These are phyloP conservation scores for Sindora glabra DNA, from an alignment of 306 rosid genomes.

Conservation along the genomic window DNA sequence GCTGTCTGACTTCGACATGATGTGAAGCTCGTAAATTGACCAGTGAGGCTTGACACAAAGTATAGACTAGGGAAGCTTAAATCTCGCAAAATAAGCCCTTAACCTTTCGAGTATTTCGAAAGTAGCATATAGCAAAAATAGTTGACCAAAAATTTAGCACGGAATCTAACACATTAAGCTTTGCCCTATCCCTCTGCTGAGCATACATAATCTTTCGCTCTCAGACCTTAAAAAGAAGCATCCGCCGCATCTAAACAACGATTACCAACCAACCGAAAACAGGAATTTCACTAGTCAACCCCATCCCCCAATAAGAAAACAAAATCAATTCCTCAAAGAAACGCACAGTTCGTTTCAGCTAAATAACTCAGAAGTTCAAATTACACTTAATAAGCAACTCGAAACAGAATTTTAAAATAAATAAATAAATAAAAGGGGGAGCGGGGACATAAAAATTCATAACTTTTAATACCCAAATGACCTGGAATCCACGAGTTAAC, in stretches of 20 bases:
- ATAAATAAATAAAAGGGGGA: no score
- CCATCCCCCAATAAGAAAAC: no score
- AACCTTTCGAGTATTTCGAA: neutral
- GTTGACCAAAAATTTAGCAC: neutral
- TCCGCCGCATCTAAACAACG: neutral
- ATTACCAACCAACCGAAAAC: neutral
- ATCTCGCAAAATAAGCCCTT: neutral
- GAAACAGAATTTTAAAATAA: no score
- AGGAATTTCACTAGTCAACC: no score
- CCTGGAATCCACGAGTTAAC: no score
- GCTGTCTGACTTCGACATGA: neutral
- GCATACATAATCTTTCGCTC: neutral
- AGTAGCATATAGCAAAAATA: neutral
- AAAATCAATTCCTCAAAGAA: no score
- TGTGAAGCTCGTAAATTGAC: neutral
- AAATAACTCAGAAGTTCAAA: no score
- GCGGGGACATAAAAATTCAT: no score
- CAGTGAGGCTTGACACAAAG: no score
- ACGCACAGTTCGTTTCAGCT: no score
- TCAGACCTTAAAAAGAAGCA: neutral
- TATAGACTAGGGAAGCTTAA: no score
- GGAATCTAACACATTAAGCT: neutral
- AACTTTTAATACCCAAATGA: neutral
- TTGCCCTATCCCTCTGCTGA: neutral
- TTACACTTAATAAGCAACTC: no score